phyloP scores from a whole-genome alignment of 1,284 basidiomycete genomes.

The Ceratobasidium sp. region DNA sequence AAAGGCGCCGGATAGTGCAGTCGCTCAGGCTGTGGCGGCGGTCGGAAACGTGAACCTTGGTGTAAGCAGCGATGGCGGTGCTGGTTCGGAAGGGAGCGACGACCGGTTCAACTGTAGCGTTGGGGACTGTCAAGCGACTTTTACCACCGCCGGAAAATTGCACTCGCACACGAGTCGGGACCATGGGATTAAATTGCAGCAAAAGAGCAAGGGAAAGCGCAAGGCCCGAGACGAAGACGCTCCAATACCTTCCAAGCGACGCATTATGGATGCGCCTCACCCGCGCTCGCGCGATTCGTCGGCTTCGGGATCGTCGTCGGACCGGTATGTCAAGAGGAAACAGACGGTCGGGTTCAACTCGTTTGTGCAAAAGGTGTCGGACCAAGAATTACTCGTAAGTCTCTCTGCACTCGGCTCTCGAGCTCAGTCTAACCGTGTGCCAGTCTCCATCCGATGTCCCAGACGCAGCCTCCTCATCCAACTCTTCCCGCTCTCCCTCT shows the following conservation, averaged over 20 bases:
- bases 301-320: neutral
- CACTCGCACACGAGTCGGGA: slow-evolving; percentile 32
- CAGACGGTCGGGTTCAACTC: slow-evolving; percentile 28
- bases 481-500: neutral
- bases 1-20: neutral
- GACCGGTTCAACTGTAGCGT: slow-evolving; percentile 6
- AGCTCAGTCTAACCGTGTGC: too few relatives aligned
- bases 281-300: neutral
- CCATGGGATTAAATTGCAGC: slow-evolving; percentile 18
- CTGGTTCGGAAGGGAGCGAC: neutral
- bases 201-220: slow-evolving; percentile 11
- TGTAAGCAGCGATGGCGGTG: neutral
- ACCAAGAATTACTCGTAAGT: slow-evolving; percentile 10
- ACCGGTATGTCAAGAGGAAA: neutral
- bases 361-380: slow-evolving; percentile 5
- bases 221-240: slow-evolving; percentile 7
- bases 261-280: neutral
- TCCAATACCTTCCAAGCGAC: slow-evolving; percentile 1
- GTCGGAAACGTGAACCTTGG: neutral
- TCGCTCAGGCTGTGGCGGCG: slow-evolving; percentile 11
- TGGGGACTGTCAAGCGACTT: neutral
- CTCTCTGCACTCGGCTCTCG: too few relatives aligned
- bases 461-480: neutral
- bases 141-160: neutral
- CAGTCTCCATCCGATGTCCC: neutral